Conservation (phyloP, 805 yeast genomes). For the Wickerhamiella nectarea region DNA sequence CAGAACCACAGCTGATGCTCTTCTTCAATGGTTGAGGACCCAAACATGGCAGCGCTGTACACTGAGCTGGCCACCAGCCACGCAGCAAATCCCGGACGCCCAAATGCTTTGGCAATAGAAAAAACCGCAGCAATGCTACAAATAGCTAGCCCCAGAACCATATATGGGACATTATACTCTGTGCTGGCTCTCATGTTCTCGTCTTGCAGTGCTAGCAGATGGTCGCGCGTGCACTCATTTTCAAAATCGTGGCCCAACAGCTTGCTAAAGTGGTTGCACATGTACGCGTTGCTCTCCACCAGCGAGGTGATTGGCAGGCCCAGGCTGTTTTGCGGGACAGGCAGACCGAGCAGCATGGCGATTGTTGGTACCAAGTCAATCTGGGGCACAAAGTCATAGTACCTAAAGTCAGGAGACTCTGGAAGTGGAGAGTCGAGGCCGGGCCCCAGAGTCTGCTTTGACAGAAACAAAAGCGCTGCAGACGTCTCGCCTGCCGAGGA, state of each 20-base stretch:
- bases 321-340: constrained; percentile 57
- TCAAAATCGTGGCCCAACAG: neutral
- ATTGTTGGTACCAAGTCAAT: constrained; percentile 64
- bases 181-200: constrained; percentile 36
- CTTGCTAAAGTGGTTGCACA: constrained; percentile 17
- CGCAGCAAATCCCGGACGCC: constrained; percentile 7
- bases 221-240: constrained; percentile 12
- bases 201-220: constrained; percentile 30
- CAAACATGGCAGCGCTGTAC: constrained; percentile 51
- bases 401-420: constrained; percentile 33
- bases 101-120: constrained; percentile 9
- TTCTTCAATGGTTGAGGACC: constrained; percentile 85
- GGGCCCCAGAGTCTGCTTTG: constrained; percentile 25
- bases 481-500: constrained; percentile 86
- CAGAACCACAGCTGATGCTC: constrained; percentile 97
- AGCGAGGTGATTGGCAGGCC: constrained; percentile 57
- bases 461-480: constrained; percentile 60
- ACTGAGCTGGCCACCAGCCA: constrained; percentile 24
- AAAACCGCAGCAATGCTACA: constrained; percentile 24
- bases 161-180: constrained; percentile 47
- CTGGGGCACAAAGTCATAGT: constrained; percentile 43
- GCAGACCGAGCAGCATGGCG: constrained; percentile 44
- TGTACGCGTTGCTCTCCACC: constrained; percentile 24
- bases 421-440: constrained; percentile 20
- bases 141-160: constrained; percentile 31